Evolutionary conservation across 2,329 filamentous ascomycete species (phyloP).

Genomic region (Pezicula rhizophila): DNA sequence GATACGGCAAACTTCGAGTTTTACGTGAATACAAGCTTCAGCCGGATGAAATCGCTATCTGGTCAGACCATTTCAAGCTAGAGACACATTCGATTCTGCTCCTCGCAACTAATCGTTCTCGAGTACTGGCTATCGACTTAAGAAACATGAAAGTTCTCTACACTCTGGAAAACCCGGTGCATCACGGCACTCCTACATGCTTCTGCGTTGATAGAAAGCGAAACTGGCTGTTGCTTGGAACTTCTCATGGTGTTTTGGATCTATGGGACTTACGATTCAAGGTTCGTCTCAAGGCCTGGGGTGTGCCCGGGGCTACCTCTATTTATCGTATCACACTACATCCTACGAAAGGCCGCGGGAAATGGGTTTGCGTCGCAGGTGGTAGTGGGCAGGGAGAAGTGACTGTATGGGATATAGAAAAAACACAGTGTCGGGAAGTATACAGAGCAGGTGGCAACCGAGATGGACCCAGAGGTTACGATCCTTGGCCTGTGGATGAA

Average conservation of each 20-base stretch:
- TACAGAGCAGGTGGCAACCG: slow-evolving; percentile 63
- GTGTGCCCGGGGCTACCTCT: slow-evolving; percentile 70
- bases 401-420: slow-evolving; percentile 93
- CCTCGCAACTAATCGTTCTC: slow-evolving; percentile 79
- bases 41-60: slow-evolving; percentile 70
- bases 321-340: slow-evolving; percentile 78
- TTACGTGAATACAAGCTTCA: slow-evolving; percentile 78
- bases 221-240: slow-evolving; percentile 88
- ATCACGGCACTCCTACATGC: slow-evolving; percentile 85
- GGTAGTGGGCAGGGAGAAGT: slow-evolving; percentile 84
- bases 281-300: slow-evolving; percentile 82
- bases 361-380: slow-evolving; percentile 83
- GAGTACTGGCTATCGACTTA: slow-evolving; percentile 78
- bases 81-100: slow-evolving; percentile 78
- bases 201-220: slow-evolving; percentile 82
- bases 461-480: slow-evolving; percentile 61
- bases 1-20: slow-evolving; percentile 72
- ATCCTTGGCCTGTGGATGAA: slow-evolving; percentile 84
- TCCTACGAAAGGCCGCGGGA: slow-evolving; percentile 69
- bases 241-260: slow-evolving; percentile 85
- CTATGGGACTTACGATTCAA: slow-evolving; percentile 97
- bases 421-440: slow-evolving; percentile 79
- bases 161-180: slow-evolving; percentile 76
- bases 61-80: slow-evolving; percentile 85
- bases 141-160: slow-evolving; percentile 80